These are phyloP conservation scores for Aureobasidium sp. DNA, from an alignment of 2,329 filamentous ascomycete genomes.

Conservation along the genomic window DNA sequence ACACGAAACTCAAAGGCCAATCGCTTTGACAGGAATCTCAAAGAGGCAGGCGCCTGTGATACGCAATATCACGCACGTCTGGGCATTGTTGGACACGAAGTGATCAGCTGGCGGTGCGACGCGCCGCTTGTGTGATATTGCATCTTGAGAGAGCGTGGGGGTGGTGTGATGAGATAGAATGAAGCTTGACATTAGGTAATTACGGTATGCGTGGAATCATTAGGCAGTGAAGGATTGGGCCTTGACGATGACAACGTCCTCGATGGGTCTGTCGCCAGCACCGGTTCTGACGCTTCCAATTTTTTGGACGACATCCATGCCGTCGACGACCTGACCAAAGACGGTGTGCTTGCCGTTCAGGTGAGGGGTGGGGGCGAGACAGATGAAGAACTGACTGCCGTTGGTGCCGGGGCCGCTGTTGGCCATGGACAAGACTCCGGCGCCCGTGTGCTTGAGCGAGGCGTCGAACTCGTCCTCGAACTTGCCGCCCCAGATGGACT, in stretches of 20 bases:
- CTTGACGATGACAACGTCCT: conserved; percentile 66
- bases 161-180: not conserved
- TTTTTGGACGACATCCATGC: conserved; percentile 85
- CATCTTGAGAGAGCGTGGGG: not conserved
- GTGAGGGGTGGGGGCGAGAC: conserved; percentile 77
- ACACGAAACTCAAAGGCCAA: not conserved
- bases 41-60: not conserved
- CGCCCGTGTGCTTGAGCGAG: conserved; percentile 71
- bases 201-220: not conserved
- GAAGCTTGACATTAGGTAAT: conserved; percentile 6
- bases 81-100: not conserved
- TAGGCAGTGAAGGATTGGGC: conserved; percentile 11
- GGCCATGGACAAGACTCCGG: conserved; percentile 90
- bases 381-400: conserved; percentile 97
- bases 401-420: conserved; percentile 91
- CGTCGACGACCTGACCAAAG: conserved; percentile 83
- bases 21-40: not conserved
- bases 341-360: conserved; percentile 92
- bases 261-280: conserved; percentile 66
- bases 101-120: too few relatives aligned
- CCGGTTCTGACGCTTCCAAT: conserved; percentile 85
- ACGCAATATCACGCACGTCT: not conserved
- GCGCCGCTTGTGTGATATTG: not conserved
- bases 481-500: conserved; percentile 71
- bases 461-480: conserved; percentile 86